These are phyloP conservation scores for Eutrema heterophyllum DNA, from an alignment of 345 rosid species.

Conservation along the genomic window DNA sequence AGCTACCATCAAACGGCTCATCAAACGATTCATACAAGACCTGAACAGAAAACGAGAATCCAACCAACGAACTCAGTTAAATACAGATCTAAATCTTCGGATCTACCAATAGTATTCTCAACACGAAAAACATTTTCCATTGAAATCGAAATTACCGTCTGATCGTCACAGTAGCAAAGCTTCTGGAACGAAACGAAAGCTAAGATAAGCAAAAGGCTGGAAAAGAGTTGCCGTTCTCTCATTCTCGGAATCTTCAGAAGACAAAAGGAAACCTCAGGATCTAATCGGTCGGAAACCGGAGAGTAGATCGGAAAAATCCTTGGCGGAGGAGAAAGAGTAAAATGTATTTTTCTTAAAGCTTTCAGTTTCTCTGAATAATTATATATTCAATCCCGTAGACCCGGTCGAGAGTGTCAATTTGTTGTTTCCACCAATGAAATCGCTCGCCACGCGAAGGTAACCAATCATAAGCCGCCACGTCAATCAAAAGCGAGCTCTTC, in stretches of 20 bases:
- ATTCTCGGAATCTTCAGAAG: constrained; percentile 1
- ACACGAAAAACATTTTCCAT: neutral
- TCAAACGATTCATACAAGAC: constrained; percentile 68
- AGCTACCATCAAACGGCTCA: constrained; percentile 66
- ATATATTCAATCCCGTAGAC: constrained; percentile 28
- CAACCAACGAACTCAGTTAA: neutral
- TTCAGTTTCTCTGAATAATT: constrained; percentile 3
- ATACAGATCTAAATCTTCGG: constrained; percentile 3
- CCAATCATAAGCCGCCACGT: constrained; percentile 27
- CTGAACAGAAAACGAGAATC: constrained; percentile 33
- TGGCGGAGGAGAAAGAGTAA: neutral
- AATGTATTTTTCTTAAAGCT: neutral
- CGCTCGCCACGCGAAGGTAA: constrained; percentile 20
- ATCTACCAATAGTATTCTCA: constrained; percentile 1
- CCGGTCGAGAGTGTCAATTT: constrained; percentile 20
- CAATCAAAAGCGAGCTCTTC: neutral
- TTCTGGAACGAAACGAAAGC: constrained; percentile 44
- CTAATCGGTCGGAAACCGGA: constrained; percentile 16
- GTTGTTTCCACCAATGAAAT: constrained; percentile 31
- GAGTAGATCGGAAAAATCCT: constrained; percentile 23
- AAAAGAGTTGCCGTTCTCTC: constrained; percentile 43
- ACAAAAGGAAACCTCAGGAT: neutral
- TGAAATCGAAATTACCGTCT: constrained; percentile 35
- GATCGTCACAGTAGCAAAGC: constrained; percentile 51
- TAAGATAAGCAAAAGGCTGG: constrained; percentile 40